Evolutionary conservation across 306 rosid species (phyloP).

Genomic region (Sicyos baderoa): DNA sequence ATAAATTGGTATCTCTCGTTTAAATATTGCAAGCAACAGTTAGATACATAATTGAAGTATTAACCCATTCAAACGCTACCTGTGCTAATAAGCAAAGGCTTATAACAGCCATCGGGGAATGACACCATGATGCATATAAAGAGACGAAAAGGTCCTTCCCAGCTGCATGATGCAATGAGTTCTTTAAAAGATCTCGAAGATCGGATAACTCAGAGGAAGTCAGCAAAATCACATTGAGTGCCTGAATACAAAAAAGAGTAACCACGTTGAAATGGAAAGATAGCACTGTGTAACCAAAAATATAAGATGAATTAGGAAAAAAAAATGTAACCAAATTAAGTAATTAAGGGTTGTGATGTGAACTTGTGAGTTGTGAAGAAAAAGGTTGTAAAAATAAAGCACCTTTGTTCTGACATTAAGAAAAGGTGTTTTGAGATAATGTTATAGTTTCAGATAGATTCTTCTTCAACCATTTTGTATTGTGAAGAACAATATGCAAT

Average conservation of each 20-base stretch:
- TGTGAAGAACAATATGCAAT: too few relatives aligned
- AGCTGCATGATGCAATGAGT: conserved; percentile 58
- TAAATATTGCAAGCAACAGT: neutral
- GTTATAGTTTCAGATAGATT: conserved; percentile 1
- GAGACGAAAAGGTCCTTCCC: conserved; percentile 82
- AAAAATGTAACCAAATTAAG: too few relatives aligned
- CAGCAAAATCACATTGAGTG: conserved; percentile 89
- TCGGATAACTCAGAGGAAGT: conserved; percentile 78
- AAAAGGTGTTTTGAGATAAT: neutral
- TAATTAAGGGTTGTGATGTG: too few relatives aligned
- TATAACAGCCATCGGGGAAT: conserved; percentile 93
- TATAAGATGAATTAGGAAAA: neutral
- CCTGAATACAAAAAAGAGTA: conserved; percentile 40
- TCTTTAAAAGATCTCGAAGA: conserved; percentile 73
- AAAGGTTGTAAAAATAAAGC: neutral
- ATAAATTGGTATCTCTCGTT: too few relatives aligned
- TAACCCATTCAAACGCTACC: conserved; percentile 31
- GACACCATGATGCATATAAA: conserved; percentile 99
- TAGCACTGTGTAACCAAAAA: neutral
- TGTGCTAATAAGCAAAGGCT: conserved; percentile 95
- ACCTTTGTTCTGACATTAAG: conserved; percentile 6
- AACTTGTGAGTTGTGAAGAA: neutral
- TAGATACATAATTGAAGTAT: neutral
- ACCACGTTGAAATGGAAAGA: neutral
- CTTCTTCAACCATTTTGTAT: neutral